A percentile compares a stretch with the other conserved stretches of the same genome.
phyloP scores from a whole-genome alignment of 192 early-diverging fungal species.

The Thoreauomyces humboldtii region DNA sequence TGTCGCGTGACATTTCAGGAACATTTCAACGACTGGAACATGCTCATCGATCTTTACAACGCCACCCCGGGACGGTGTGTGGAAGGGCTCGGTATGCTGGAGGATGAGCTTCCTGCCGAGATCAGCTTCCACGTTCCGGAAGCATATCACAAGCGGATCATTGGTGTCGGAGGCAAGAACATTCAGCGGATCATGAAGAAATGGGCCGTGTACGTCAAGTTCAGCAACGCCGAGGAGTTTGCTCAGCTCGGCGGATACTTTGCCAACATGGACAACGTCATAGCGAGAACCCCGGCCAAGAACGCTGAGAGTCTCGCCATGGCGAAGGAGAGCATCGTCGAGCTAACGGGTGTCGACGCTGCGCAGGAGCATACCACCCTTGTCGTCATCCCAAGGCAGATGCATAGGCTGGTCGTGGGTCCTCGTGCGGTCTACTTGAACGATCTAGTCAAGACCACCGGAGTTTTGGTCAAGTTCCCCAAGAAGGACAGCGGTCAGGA shows the following conservation, averaged over 20 bases:
- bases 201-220: slow-evolving; percentile 85
- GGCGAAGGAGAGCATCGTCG: slow-evolving; percentile 64
- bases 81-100: slow-evolving; percentile 66
- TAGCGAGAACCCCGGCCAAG: slow-evolving; percentile 74
- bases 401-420: slow-evolving; percentile 55
- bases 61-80: slow-evolving; percentile 50
- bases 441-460: slow-evolving; percentile 57
- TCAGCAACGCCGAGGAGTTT: slow-evolving; percentile 76
- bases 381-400: slow-evolving; percentile 54
- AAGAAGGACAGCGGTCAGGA: slow-evolving; percentile 64
- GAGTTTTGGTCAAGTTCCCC: slow-evolving; percentile 60
- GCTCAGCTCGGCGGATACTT: slow-evolving; percentile 69
- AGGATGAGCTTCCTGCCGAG: slow-evolving; percentile 80
- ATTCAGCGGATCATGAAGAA: slow-evolving; percentile 88
- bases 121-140: slow-evolving; percentile 81
- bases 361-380: slow-evolving; percentile 46
- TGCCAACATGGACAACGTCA: slow-evolving; percentile 76
- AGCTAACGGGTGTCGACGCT: slow-evolving; percentile 45
- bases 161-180: slow-evolving; percentile 83
- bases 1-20: slow-evolving; percentile 69
- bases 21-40: slow-evolving; percentile 71
- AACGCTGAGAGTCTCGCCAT: slow-evolving; percentile 60
- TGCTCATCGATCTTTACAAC: slow-evolving; percentile 71
- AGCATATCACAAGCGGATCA: slow-evolving; percentile 79
- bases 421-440: slow-evolving; percentile 41